A percentile compares a stretch with the other conserved stretches of the same genome.
Evolutionary conservation across 2,329 filamentous ascomycete species (phyloP).

Genomic region (Verticillium nonalfalfae): DNA sequence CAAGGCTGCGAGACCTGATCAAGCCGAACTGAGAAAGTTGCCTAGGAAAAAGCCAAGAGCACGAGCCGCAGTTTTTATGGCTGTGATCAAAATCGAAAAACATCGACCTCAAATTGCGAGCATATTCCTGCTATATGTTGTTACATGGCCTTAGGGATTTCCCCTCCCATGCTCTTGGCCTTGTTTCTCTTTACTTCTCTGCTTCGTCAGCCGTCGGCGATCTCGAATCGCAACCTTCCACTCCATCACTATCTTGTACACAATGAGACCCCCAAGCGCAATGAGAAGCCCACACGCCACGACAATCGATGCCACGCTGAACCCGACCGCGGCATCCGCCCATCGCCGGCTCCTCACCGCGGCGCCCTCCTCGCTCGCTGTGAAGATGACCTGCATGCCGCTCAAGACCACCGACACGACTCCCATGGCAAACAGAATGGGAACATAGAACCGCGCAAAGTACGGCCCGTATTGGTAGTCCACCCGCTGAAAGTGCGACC

Average conservation of each 20-base stretch:
- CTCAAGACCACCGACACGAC: conserved; percentile 14
- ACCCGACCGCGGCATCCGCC: conserved; percentile 5
- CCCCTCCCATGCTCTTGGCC: background rate
- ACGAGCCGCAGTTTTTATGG: too few relatives aligned
- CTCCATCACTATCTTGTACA: conserved; percentile 11
- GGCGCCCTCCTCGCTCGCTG: conserved; percentile 2
- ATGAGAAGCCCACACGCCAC: conserved; percentile 4
- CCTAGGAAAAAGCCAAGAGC: too few relatives aligned
- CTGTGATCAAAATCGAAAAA: too few relatives aligned
- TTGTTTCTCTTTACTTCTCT: background rate
- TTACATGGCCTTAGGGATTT: too few relatives aligned
- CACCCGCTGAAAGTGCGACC: conserved; percentile 14
- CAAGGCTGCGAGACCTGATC: too few relatives aligned
- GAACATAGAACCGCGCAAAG: conserved; percentile 16
- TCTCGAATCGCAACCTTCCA: conserved; percentile 13
- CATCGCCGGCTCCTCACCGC: background rate
- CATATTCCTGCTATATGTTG: too few relatives aligned
- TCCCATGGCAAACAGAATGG: conserved; percentile 16
- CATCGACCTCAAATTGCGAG: too few relatives aligned
- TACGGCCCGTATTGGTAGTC: conserved; percentile 16
- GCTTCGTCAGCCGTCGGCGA: conserved; percentile 5
- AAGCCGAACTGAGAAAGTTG: too few relatives aligned
- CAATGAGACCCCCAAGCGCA: conserved; percentile 1
- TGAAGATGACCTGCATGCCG: conserved; percentile 14
- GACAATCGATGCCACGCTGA: conserved; percentile 9